Base-by-base conservation (phyloP, 2,329 filamentous ascomycete species). In the Trichophyton rubrum region DNA sequence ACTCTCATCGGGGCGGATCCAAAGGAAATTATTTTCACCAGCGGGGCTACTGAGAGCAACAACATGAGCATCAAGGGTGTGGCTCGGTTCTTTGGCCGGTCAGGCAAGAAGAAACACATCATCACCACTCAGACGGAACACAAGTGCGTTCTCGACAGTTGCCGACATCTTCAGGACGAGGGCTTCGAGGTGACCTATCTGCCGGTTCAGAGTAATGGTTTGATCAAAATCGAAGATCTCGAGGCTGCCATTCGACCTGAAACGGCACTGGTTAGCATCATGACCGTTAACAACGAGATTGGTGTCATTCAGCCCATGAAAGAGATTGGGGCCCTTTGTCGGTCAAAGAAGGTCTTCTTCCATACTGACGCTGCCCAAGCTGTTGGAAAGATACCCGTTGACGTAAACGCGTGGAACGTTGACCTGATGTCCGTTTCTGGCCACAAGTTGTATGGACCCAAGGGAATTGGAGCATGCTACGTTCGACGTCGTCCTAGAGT, bases 61-160 rank as follows among this genome's bases (percentile, higher is more conserved):
- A 99, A 99, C 70, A 99, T 99, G 93, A 96, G 90, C 75, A 90
- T 99, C 78, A 99, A 99, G 78, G 93, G 93, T 65, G 92, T 99
- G 7, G 91, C 93, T 20, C 83, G 92, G 64, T 99, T 99, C 77
- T 96, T 96, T 72, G 90, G 90, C 66, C 85, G 89, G 61, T 85
- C 84, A 1, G 91, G 90, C 68, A 96, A 96, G 84, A 97, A 97
- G 85, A 96, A 88, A 78, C 93, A 99, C 75, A 92, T 99, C 70
- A 90, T 99, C 74, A 99, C 93, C 24, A 90, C 85, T 43, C 93
- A 97, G 78, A 99, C 93, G 0, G 93, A 99, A 77, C 93, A 99
- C 81, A 99, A 99, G 79, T 99, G 93, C 75, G 93, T 99, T 15
- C 81, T 99, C 59, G 93, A 99, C 77, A 96, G 91, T 77, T 97